A percentile compares a stretch with the other conserved stretches of the same genome.
Evolutionary conservation across 805 yeast species (phyloP).

Genomic region (Candida xiaguanensis): DNA sequence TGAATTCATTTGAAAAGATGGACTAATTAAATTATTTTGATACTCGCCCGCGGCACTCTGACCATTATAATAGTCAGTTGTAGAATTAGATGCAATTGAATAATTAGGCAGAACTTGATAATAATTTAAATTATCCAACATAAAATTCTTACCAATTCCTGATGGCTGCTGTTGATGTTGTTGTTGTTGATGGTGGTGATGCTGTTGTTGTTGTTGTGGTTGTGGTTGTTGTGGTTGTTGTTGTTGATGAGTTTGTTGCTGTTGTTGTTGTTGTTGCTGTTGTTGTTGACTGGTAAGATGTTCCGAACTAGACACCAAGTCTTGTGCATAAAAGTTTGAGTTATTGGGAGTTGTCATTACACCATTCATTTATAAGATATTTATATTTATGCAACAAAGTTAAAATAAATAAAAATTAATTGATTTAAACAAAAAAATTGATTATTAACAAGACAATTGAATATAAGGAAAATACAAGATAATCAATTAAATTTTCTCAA

Average conservation of each 20-base stretch:
- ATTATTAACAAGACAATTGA: not conserved
- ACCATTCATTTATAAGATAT: conserved; percentile 10
- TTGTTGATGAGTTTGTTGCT: not conserved
- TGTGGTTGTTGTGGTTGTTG: conserved; percentile 2
- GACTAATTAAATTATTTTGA: conserved; percentile 3
- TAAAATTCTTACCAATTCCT: conserved; percentile 1
- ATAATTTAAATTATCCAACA: conserved; percentile 6
- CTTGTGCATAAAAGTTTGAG: conserved; percentile 9
- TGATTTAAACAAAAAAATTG: not conserved
- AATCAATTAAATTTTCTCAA: not conserved
- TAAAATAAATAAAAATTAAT: conserved; percentile 4
- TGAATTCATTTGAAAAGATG: conserved; percentile 6
- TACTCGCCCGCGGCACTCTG: not conserved
- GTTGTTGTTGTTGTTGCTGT: conserved; percentile 5
- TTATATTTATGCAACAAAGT: conserved; percentile 4
- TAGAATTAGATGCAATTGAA: not conserved
- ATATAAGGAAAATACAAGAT: conserved; percentile 4
- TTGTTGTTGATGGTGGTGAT: not conserved
- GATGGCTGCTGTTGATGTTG: not conserved
- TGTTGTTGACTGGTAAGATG: conserved; percentile 5
- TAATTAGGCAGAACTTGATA: conserved; percentile 4
- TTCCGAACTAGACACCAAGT: conserved; percentile 9
- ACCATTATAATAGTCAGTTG: conserved; percentile 5
- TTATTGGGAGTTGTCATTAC: conserved; percentile 10
- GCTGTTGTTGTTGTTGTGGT: conserved; percentile 2